Evolutionary conservation across 176 grass and related monocot species (phyloP).

Genomic region (Ampelocalamus luodianensis): DNA sequence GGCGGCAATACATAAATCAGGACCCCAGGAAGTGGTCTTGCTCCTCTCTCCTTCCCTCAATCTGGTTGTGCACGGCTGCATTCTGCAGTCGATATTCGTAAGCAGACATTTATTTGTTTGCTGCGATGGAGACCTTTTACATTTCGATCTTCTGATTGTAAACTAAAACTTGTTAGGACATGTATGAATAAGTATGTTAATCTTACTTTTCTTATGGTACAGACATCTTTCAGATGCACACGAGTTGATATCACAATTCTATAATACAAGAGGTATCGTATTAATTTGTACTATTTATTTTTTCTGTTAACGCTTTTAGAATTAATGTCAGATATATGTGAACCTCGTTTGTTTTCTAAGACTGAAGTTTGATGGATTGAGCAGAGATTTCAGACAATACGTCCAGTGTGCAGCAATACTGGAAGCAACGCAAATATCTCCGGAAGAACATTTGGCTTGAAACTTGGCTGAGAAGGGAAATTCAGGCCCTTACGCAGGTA

Average conservation of each 20-base stretch:
- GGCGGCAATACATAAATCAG: conserved; percentile 53
- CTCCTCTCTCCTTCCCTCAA: background rate
- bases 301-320: background rate
- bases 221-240: conserved; percentile 53
- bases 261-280: conserved; percentile 44
- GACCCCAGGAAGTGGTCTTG: conserved; percentile 52
- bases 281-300: background rate
- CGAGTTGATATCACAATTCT: conserved; percentile 42
- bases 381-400: conserved; percentile 39
- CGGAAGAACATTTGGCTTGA: conserved; percentile 55
- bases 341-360: background rate
- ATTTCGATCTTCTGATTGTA: background rate
- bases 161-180: background rate
- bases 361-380: conserved; percentile 10
- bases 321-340: background rate
- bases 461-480: conserved; percentile 60
- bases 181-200: conserved; percentile 2
- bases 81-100: background rate
- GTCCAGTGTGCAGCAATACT: conserved; percentile 44
- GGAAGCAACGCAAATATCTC: conserved; percentile 52
- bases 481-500: conserved; percentile 62
- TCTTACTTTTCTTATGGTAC: background rate
- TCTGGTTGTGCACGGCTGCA: background rate
- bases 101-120: background rate
- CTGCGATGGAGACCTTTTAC: background rate